Conservation (phyloP, 495 filamentous ascomycete species). For the Physcia stellaris region DNA sequence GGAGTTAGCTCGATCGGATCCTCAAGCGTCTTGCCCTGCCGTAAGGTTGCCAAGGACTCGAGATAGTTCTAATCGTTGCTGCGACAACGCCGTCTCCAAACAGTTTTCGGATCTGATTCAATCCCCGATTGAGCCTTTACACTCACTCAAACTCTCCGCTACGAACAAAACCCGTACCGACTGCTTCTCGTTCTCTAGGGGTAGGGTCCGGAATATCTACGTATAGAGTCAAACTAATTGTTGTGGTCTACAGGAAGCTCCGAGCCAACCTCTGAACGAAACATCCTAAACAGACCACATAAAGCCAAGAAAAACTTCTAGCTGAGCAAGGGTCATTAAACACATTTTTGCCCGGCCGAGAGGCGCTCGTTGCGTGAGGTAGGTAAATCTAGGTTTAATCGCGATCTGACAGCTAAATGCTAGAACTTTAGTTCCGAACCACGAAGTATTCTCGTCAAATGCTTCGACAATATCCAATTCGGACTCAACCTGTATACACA, state of each 20-base stretch:
- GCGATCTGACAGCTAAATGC: background rate
- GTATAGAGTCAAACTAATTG: too few species aligned
- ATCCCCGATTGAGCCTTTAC: too few species aligned
- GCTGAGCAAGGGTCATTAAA: conserved; percentile 22
- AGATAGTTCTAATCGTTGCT: background rate
- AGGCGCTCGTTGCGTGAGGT: conserved; percentile 70
- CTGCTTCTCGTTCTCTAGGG: too few species aligned
- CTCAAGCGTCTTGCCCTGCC: background rate
- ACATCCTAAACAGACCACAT: background rate
- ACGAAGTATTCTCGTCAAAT: conserved; percentile 29
- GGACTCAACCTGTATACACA: conserved; percentile 47
- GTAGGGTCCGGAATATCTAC: too few species aligned
- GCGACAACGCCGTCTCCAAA: background rate
- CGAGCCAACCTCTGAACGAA: background rate
- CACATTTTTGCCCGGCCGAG: conserved; percentile 45
- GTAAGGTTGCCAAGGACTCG: background rate
- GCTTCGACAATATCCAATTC: conserved; percentile 37
- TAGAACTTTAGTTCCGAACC: conserved; percentile 38
- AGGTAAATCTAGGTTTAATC: conserved; percentile 8
- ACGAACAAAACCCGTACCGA: too few species aligned
- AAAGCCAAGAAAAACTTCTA: conserved; percentile 1
- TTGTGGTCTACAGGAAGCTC: too few species aligned
- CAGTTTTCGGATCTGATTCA: too few species aligned
- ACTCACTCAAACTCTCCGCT: too few species aligned
- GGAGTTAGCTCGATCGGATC: background rate